Base-by-base conservation (phyloP, 352 stramenopile genomes). In the Thraustochytrium sp. region DNA sequence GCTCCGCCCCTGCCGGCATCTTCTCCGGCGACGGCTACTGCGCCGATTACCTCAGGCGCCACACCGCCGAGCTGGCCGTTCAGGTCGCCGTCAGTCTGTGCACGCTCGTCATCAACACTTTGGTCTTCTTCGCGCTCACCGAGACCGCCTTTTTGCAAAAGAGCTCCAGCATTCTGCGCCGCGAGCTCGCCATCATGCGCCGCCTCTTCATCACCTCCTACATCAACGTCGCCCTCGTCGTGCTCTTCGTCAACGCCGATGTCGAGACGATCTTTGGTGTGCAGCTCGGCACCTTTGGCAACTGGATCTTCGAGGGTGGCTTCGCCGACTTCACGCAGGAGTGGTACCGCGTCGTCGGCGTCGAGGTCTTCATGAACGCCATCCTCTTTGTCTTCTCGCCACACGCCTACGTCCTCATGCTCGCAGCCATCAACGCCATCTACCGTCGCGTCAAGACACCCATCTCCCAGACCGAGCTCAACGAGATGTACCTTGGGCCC, bases 171-270 rank as follows among this genome's bases (percentile, higher is more conserved):
- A 26, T 85, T 34, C 34, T 64, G 77, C 63, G 37, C 11, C 63
- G 63, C 63, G 63, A 75, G 46, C 31, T 75, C n/a, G 34, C 29
- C n/a, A 75, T 75, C 46, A 36, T 75, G 36, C 40, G 46, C 26
- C 40, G 63, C 40, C 44, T 85, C 26, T 85, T 84, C 5, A 34
- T 76, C 23, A 29, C 68, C 21, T 37, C 54, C 23, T 84, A 85
- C 73, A 63, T 85, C 37, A 85, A 85, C 72, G 84, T 76, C 2
- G 82, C 48, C 29, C 46, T 65, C 16, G 23, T 85, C n/a, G 48
- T 85, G 18, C 51, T 85, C 38, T 11, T 85, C 3, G 51, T 84
- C 34, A 85, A 85, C 46, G 62, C 82, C 34, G 72, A 85, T 48
- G 13, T 85, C 55, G 23, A 29, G 21, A 36, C 37, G 3, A n/a